phyloP scores from a whole-genome alignment of 2,329 filamentous ascomycete genomes.

The Oidium heveae region DNA sequence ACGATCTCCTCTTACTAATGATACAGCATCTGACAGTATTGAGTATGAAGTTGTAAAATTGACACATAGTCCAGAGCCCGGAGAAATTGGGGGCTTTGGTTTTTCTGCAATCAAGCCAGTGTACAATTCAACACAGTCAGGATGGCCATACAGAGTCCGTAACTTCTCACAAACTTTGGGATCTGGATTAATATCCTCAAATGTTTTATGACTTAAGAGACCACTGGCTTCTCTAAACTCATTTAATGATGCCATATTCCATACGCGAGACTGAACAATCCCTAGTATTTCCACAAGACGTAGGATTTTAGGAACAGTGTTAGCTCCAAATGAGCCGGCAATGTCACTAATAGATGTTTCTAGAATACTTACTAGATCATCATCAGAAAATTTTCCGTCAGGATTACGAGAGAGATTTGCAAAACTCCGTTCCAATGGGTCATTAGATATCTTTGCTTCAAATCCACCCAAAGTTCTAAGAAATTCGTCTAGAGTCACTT shows the following conservation, averaged over 20 bases:
- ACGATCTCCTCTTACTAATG: conserved; percentile 29
- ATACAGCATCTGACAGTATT: conserved; percentile 32
- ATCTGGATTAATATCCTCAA: conserved; percentile 66
- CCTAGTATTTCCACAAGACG: conserved; percentile 56
- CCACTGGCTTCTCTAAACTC: conserved; percentile 69
- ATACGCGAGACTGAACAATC: conserved; percentile 50
- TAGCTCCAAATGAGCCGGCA: conserved; percentile 44
- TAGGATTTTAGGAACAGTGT: conserved; percentile 49
- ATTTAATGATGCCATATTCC: conserved; percentile 51
- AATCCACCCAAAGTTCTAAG: conserved; percentile 36
- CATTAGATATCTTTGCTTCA: conserved; percentile 31
- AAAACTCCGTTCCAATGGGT: conserved; percentile 46
- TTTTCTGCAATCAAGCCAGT: conserved; percentile 40
- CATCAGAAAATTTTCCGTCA: conserved; percentile 48
- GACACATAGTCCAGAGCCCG: conserved; percentile 26
- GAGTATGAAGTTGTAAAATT: conserved; percentile 28
- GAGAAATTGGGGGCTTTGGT: conserved; percentile 22
- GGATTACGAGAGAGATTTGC: conserved; percentile 34
- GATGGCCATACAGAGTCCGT: conserved; percentile 36
- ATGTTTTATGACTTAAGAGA: conserved; percentile 47
- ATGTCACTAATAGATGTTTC: conserved; percentile 47
- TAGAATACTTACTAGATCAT: conserved; percentile 49
- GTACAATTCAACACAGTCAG: conserved; percentile 37
- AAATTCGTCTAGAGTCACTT: conserved; percentile 35
- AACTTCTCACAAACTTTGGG: conserved; percentile 41